Conservation (phyloP, 371 early-diverging fungal species). For the Mortierella sp. region DNA sequence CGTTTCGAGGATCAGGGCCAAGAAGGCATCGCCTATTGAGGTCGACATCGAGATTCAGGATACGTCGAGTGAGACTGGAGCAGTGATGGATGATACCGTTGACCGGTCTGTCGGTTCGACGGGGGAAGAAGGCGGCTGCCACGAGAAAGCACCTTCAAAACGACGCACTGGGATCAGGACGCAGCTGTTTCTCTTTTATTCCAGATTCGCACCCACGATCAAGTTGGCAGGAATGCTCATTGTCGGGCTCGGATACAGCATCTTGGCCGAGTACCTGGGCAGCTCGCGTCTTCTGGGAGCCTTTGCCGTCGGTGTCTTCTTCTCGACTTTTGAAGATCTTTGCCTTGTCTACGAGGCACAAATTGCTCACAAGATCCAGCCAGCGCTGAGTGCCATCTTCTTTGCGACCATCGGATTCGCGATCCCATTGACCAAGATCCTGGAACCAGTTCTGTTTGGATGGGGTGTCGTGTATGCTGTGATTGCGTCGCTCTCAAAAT, state of each 20-base stretch:
- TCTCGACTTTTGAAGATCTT: constrained; percentile 21
- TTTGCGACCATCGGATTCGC: constrained; percentile 46
- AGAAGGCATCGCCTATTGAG: not conserved
- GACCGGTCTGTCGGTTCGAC: not conserved
- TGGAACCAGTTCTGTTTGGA: constrained; percentile 32
- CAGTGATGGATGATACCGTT: not conserved
- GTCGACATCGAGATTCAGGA: not conserved
- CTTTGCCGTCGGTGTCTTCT: constrained; percentile 37
- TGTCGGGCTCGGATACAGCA: constrained; percentile 29
- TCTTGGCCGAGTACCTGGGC: constrained; percentile 44
- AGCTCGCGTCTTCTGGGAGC: constrained; percentile 48
- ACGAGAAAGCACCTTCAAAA: not conserved
- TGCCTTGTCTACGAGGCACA: constrained; percentile 12
- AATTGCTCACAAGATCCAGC: constrained; percentile 21
- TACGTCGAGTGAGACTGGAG: not conserved
- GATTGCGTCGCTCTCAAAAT: constrained; percentile 40
- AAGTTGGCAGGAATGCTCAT: constrained; percentile 32
- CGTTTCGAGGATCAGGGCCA: constrained; percentile 6
- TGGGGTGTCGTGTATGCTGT: constrained; percentile 41
- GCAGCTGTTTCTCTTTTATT: not conserved
- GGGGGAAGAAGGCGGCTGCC: not conserved
- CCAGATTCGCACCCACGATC: constrained; percentile 9
- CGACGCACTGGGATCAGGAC: not conserved
- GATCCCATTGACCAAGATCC: constrained; percentile 35
- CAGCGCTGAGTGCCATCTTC: constrained; percentile 36